phyloP scores from a whole-genome alignment of 352 stramenopile species.

The Globisporangium parvum region DNA sequence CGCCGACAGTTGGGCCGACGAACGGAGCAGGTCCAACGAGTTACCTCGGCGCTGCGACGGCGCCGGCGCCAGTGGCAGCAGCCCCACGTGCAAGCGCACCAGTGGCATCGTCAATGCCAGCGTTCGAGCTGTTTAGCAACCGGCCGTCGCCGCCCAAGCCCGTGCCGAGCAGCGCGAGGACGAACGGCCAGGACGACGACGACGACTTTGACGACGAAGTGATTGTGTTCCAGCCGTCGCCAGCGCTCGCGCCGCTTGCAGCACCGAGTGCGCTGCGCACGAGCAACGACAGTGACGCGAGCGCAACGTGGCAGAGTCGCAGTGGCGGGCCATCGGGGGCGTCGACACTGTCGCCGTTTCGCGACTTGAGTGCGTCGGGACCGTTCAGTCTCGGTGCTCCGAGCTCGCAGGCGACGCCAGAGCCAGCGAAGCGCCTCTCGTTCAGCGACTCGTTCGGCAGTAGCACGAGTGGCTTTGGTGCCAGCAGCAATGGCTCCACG shows the following conservation, averaged over 20 bases:
- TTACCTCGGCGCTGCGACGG: too few relatives aligned
- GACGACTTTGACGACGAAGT: slow-evolving; percentile 84
- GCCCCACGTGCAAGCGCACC: background rate
- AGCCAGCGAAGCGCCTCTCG: slow-evolving; percentile 8
- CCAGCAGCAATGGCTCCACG: too few relatives aligned
- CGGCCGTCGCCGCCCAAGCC: background rate
- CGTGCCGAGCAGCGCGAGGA: background rate
- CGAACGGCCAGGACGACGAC: slow-evolving; percentile 22
- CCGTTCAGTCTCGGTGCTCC: slow-evolving; percentile 17
- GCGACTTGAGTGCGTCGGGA: slow-evolving; percentile 1
- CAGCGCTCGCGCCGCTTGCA: slow-evolving; percentile 13
- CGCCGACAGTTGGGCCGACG: slow-evolving; percentile 14
- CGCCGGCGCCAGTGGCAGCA: too few relatives aligned
- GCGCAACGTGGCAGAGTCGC: slow-evolving; percentile 3
- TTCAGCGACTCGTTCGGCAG: slow-evolving; percentile 10
- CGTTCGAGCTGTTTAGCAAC: slow-evolving; percentile 22
- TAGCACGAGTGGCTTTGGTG: slow-evolving; percentile 13
- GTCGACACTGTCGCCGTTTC: slow-evolving; percentile 14
- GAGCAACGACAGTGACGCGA: background rate
- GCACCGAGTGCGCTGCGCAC: slow-evolving; percentile 13
- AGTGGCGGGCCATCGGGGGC: slow-evolving; percentile 19
- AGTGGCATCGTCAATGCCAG: slow-evolving; percentile 9
- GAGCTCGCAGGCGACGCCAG: slow-evolving; percentile 15
- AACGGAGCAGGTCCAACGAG: background rate
- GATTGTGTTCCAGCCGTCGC: slow-evolving; percentile 75